phyloP scores from a whole-genome alignment of 352 stramenopile species.

The Halophytophthora polymorphica region DNA sequence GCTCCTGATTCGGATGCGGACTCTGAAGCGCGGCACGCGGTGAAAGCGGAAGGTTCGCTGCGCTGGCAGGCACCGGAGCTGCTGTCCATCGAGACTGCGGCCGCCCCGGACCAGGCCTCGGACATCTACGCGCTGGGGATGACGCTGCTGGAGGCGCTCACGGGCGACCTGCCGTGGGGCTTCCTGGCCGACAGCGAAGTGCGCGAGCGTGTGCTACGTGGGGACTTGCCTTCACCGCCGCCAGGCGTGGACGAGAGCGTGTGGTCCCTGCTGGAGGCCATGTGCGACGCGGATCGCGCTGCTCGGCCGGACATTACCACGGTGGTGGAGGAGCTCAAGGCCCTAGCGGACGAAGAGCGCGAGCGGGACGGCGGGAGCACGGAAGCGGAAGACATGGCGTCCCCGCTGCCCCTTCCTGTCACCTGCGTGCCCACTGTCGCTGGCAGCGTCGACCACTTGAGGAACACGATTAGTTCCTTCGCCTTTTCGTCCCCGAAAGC shows the following conservation, averaged over 20 bases:
- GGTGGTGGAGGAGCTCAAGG: conserved; percentile 41
- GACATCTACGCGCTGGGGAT: conserved; percentile 73
- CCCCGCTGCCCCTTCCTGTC: conserved; percentile 18
- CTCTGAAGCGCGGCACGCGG: neutral
- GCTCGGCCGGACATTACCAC: conserved; percentile 46
- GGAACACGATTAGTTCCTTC: conserved; percentile 17
- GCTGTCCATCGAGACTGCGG: conserved; percentile 10
- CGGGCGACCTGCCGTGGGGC: conserved; percentile 60
- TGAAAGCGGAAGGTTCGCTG: conserved; percentile 22
- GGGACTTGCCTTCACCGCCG: conserved; percentile 38
- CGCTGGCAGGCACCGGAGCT: conserved; percentile 60
- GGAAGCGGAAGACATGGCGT: conserved; percentile 17
- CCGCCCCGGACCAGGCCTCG: conserved; percentile 20
- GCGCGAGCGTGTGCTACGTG: conserved; percentile 32
- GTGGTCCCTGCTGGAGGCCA: conserved; percentile 47
- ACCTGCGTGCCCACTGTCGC: conserved; percentile 16
- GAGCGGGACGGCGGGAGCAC: conserved; percentile 29
- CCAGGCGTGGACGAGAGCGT: conserved; percentile 37
- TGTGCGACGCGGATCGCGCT: conserved; percentile 45
- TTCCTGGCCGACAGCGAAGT: conserved; percentile 46
- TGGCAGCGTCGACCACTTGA: conserved; percentile 3
- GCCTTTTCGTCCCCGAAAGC: conserved; percentile 8
- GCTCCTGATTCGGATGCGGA: conserved; percentile 1
- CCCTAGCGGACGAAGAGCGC: conserved; percentile 46
- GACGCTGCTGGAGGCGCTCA: conserved; percentile 56